These are phyloP conservation scores for barrel medic (Medicago truncatula) DNA, from an alignment of 306 rosid genomes.

Conservation along the genomic window MtrunA17r5.0-ANR NC_053044.1:57071501-57072000, in stretches of 20 bases:
- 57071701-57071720: constrained; percentile 38
- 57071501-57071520: constrained; percentile 33
- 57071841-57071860: constrained; percentile 48
- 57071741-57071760: constrained; percentile 48
- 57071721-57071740: constrained; percentile 43
- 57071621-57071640: constrained; percentile 63
- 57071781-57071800: constrained; percentile 64
- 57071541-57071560: constrained; percentile 45
- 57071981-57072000: constrained; percentile 56
- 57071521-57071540: constrained; percentile 46
- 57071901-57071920: constrained; percentile 63
- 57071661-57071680: constrained; percentile 66
- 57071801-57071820: constrained; percentile 57
- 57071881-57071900: constrained; percentile 60
- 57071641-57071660: constrained; percentile 53
- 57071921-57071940: constrained; percentile 46
- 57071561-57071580: constrained; percentile 50
- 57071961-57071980: constrained; percentile 54
- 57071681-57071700: constrained; percentile 50
- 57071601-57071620: constrained; percentile 48
- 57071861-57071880: constrained; percentile 40
- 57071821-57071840: constrained; percentile 47
- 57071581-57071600: constrained; percentile 75
- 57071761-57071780: constrained; percentile 46
- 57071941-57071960: constrained; percentile 54